These are phyloP conservation scores for Cyclotella baltica DNA, from an alignment of 108 stramenopile species.

Conservation along the genomic window DNA sequence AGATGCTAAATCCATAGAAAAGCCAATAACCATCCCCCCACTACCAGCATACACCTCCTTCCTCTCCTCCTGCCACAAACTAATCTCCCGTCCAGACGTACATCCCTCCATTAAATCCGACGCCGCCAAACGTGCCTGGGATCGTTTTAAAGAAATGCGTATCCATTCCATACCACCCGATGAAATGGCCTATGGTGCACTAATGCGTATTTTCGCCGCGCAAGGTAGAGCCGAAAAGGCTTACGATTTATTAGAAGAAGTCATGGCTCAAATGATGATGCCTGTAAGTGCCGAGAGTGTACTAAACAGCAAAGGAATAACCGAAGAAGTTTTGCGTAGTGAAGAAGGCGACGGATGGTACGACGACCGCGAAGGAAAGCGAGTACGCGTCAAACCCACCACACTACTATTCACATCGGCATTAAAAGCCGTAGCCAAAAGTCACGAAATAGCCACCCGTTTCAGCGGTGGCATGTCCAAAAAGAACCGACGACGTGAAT, in stretches of 20 bases:
- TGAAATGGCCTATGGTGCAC: conserved; percentile 86
- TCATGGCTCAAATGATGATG: conserved; percentile 54
- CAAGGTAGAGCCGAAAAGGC: conserved; percentile 82
- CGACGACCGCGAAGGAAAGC: conserved; percentile 50
- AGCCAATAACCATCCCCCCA: conserved; percentile 58
- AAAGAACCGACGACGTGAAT: conserved; percentile 68
- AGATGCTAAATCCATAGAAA: conserved; percentile 18
- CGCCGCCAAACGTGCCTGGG: conserved; percentile 79
- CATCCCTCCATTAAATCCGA: conserved; percentile 75
- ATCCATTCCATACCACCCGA: conserved; percentile 82
- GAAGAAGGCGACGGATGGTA: conserved; percentile 54
- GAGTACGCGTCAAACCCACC: conserved; percentile 79
- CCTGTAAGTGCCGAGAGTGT: conserved; percentile 45
- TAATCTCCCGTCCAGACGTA: conserved; percentile 69
- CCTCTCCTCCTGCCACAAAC: conserved; percentile 83
- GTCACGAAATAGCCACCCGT: conserved; percentile 75
- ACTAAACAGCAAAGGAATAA: conserved; percentile 31
- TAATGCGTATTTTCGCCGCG: conserved; percentile 78
- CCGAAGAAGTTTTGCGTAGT: conserved; percentile 38
- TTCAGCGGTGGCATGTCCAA: conserved; percentile 73
- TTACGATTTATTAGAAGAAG: conserved; percentile 80
- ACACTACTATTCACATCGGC: conserved; percentile 84
- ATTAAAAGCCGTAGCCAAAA: conserved; percentile 70
- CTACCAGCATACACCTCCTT: conserved; percentile 86
- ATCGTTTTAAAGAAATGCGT: conserved; percentile 85